phyloP scores from a whole-genome alignment of 148 eudicot genomes.

The Spergularia marina region DNA sequence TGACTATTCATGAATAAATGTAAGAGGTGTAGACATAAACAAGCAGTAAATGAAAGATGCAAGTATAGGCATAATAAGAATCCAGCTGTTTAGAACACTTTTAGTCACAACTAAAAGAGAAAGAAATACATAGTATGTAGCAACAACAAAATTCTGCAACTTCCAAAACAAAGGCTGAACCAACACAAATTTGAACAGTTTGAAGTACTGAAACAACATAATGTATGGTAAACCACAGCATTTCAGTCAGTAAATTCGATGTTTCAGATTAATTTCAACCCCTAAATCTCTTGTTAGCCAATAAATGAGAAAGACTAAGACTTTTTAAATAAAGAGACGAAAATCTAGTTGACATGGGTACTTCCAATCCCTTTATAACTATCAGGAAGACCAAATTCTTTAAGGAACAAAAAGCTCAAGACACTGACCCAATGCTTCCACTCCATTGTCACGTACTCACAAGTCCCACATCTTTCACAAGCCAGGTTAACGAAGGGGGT shows the following conservation, averaged over 20 bases:
- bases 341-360: too few relatives aligned
- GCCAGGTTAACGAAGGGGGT: background rate
- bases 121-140: background rate
- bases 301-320: background rate
- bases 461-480: background rate
- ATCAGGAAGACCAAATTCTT: background rate
- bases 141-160: background rate
- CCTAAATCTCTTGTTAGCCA: background rate
- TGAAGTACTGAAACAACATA: background rate
- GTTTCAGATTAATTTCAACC: background rate
- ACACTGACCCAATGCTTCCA: background rate
- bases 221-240: background rate
- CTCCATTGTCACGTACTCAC: background rate
- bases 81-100: background rate
- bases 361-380: background rate
- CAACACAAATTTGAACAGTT: background rate
- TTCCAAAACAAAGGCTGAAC: background rate
- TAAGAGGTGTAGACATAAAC: background rate
- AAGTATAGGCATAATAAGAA: background rate
- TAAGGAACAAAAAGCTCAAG: background rate
- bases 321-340: background rate
- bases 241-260: background rate
- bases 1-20: slow-evolving; percentile 31
- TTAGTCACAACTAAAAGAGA: background rate
- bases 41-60: background rate